phyloP scores from a whole-genome alignment of 2,329 filamentous ascomycete species.

The Hypoxylon sp. region DNA sequence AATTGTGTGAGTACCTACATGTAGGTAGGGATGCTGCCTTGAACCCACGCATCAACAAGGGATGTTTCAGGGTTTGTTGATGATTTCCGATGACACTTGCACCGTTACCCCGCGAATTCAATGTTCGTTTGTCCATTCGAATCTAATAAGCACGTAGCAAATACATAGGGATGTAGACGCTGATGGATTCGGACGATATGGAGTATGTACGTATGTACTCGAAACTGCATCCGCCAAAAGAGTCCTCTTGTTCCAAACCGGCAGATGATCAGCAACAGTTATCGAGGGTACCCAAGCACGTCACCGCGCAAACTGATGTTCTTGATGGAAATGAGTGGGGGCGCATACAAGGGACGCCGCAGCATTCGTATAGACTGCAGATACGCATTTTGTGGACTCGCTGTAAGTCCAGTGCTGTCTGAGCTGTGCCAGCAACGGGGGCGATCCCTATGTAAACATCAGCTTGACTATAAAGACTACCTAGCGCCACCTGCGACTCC shows the following conservation, averaged over 20 bases:
- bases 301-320: conserved; percentile 19
- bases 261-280: conserved; percentile 29
- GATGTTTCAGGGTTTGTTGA: conserved; percentile 11
- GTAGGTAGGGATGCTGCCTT: no score
- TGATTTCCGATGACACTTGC: conserved; percentile 22
- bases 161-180: conserved; percentile 10
- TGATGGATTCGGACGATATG: background rate
- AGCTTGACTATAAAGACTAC: conserved; percentile 26
- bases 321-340: conserved; percentile 30
- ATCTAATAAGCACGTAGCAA: conserved; percentile 16
- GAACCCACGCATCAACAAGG: conserved; percentile 2
- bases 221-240: conserved; percentile 29
- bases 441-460: conserved; percentile 29
- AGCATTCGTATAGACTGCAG: conserved; percentile 5
- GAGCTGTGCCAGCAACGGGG: conserved; percentile 20
- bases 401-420: conserved; percentile 5
- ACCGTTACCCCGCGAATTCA: conserved; percentile 30
- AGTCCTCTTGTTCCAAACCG: conserved; percentile 18
- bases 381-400: conserved; percentile 15
- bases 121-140: conserved; percentile 24
- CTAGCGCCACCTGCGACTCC: background rate
- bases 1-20: no score
- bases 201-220: background rate
- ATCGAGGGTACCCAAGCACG: conserved; percentile 22
- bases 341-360: conserved; percentile 1